Conservation (phyloP, 306 rosid species). For the Mimosa bimucronata region DNA sequence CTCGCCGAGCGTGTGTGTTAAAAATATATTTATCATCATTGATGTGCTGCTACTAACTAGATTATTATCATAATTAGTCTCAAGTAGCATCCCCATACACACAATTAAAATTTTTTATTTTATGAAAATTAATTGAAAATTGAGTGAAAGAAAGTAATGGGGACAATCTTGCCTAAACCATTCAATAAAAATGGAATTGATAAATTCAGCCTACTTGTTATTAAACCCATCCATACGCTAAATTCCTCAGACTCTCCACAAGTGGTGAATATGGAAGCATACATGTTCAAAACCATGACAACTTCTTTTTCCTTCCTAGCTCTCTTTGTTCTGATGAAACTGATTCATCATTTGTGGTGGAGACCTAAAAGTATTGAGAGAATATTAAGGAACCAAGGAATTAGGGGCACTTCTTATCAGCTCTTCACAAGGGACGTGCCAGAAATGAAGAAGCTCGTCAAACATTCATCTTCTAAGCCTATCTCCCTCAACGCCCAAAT, state of each 20-base stretch:
- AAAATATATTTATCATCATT: no score
- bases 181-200: background rate
- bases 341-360: conserved; percentile 41
- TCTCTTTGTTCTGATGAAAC: conserved; percentile 21
- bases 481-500: conserved; percentile 41
- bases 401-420: conserved; percentile 49
- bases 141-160: no score
- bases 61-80: no score
- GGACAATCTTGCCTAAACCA: background rate
- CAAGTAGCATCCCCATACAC: no score
- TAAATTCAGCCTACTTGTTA: no score
- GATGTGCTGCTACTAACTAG: no score
- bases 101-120: background rate
- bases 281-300: conserved; percentile 24
- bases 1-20: no score
- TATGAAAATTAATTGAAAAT: background rate
- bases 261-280: conserved; percentile 36
- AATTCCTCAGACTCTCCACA: background rate
- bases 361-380: conserved; percentile 46
- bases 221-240: background rate
- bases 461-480: conserved; percentile 43
- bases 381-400: conserved; percentile 44
- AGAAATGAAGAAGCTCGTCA: conserved; percentile 33
- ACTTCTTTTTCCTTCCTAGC: conserved; percentile 15
- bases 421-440: conserved; percentile 44